Percentiles rank a stretch among this genome's conserved stretches.
Conservation (phyloP, 2,329 filamentous ascomycete genomes). For the Cladosporium sp. region DNA sequence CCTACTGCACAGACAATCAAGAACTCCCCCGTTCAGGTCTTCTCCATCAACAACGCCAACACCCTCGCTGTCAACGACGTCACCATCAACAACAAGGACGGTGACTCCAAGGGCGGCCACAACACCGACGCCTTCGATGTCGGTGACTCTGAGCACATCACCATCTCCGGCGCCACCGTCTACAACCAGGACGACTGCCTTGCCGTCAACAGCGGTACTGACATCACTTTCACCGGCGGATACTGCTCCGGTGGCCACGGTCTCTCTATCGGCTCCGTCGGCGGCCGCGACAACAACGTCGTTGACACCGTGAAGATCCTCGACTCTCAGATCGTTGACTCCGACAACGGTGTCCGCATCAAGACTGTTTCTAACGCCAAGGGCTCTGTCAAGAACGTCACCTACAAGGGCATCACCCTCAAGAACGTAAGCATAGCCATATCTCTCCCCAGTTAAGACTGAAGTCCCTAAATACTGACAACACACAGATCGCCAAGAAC, state of each 20-base stretch:
- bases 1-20: slow-evolving; percentile 39
- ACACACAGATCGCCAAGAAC: slow-evolving; percentile 55
- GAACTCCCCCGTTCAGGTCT: slow-evolving; percentile 59
- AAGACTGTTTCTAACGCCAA: slow-evolving; percentile 56
- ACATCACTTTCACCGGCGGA: slow-evolving; percentile 46
- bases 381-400: slow-evolving; percentile 55
- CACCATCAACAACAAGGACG: slow-evolving; percentile 60
- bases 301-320: slow-evolving; percentile 51
- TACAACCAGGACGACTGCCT: slow-evolving; percentile 38
- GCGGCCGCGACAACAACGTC: slow-evolving; percentile 54
- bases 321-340: slow-evolving; percentile 49
- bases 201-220: slow-evolving; percentile 42
- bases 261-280: slow-evolving; percentile 59
- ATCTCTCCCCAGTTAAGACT: no score
- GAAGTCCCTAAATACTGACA: no score
- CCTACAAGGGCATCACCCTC: slow-evolving; percentile 56
- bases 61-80: slow-evolving; percentile 53
- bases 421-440: slow-evolving; percentile 9
- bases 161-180: slow-evolving; percentile 32
- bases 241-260: slow-evolving; percentile 55
- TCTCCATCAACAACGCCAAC: slow-evolving; percentile 50
- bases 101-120: slow-evolving; percentile 43
- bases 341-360: slow-evolving; percentile 54
- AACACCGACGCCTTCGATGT: slow-evolving; percentile 39
- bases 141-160: slow-evolving; percentile 29